Conservation (phyloP, 2,329 filamentous ascomycete species). For the Diplodia seriata region DNA sequence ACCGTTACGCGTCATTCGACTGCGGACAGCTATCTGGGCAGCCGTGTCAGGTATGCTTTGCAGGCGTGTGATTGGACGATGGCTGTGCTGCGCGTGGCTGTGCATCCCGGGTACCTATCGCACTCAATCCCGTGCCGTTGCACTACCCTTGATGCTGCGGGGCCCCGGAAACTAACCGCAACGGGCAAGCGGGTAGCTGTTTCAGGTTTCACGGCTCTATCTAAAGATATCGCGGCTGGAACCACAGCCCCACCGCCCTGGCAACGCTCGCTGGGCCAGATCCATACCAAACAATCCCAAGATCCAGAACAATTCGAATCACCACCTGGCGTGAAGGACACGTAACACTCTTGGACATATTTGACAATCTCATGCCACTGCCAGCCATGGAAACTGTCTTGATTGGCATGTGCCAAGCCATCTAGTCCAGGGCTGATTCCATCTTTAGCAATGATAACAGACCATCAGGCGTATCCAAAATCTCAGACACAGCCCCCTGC, state of each 20-base stretch:
- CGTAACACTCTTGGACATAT: conserved; percentile 2
- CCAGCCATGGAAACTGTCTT: not conserved
- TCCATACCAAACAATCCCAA: not conserved
- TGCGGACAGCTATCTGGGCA: not conserved
- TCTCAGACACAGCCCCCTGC: conserved; percentile 11
- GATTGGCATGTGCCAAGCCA: not conserved
- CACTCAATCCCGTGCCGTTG: not conserved
- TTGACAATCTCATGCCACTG: not conserved
- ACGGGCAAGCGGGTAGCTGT: not conserved
- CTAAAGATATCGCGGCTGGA: conserved; percentile 17
- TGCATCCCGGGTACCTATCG: not conserved
- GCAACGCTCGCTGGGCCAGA: not conserved
- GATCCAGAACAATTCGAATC: not conserved
- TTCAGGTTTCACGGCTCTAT: no score
- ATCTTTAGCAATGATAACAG: not conserved
- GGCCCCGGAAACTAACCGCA: not conserved
- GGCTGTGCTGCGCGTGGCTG: conserved; percentile 21
- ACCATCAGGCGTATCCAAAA: not conserved
- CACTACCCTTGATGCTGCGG: not conserved
- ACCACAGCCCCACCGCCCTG: conserved; percentile 5
- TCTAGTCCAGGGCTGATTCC: not conserved
- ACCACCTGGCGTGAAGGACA: not conserved
- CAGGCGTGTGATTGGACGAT: conserved; percentile 2
- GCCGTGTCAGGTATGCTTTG: not conserved
- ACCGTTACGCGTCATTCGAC: not conserved